Conservation (phyloP, 2,329 filamentous ascomycete genomes). For the Aureobasidium zeae region DNA sequence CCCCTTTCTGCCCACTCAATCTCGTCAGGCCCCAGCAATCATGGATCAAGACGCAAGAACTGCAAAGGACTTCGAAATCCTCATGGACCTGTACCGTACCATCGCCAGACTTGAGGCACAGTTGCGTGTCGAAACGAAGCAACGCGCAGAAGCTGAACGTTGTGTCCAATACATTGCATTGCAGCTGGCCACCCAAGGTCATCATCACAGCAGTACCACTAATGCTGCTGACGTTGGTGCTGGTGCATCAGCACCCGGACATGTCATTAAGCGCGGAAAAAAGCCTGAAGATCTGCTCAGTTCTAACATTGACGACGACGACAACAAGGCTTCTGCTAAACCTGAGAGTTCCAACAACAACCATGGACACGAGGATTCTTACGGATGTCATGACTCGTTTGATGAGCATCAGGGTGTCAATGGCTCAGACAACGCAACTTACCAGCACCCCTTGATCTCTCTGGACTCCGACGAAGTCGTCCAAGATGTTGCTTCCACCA, state of each 20-base stretch:
- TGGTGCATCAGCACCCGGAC: no score
- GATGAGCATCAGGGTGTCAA: no score
- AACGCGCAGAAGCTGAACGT: neutral
- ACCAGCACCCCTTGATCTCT: no score
- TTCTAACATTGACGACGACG: neutral
- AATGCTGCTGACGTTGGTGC: no score
- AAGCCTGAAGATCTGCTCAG: neutral
- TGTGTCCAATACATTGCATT: conserved; percentile 1
- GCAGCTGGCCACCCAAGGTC: neutral
- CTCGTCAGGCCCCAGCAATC: neutral
- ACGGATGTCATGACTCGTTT: no score
- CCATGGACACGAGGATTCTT: neutral
- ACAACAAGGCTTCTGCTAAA: neutral
- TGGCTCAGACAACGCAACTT: no score
- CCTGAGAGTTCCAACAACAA: neutral
- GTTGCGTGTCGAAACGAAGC: neutral
- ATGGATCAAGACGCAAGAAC: neutral
- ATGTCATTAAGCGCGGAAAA: no score
- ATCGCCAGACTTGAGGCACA: neutral
- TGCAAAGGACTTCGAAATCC: neutral
- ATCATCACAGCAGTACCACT: neutral
- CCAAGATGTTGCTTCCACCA: no score
- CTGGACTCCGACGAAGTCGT: no score
- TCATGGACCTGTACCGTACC: neutral
- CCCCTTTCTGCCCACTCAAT: neutral